phyloP scores from a whole-genome alignment of 225 moss, liverwort and hornwort species.

The Sphagnum tenellum region DNA sequence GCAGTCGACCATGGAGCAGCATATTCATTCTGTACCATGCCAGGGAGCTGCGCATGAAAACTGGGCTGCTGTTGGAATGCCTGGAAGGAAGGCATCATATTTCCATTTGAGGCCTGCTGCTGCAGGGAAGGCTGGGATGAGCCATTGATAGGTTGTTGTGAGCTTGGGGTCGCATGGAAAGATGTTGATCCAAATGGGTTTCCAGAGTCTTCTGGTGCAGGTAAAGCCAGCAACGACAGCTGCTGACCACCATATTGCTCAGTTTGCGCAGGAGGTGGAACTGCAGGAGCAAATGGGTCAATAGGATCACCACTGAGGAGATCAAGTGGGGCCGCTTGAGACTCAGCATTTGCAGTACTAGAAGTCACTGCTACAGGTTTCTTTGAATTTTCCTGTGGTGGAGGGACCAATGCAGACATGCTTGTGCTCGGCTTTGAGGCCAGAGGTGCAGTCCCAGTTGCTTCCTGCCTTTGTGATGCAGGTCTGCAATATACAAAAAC shows the following conservation, averaged over 20 bases:
- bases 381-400: slow-evolving; percentile 21
- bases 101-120: no score
- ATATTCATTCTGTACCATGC: slow-evolving; percentile 16
- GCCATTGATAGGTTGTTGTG: slow-evolving; percentile 6
- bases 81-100: background rate
- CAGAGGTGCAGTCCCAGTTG: background rate
- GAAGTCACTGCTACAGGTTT: slow-evolving; percentile 11
- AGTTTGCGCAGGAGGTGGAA: no score
- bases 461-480: no score
- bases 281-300: background rate
- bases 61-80: slow-evolving; percentile 5
- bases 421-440: slow-evolving; percentile 27
- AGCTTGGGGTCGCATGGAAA: slow-evolving; percentile 13
- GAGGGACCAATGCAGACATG: slow-evolving; percentile 33
- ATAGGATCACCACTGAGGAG: slow-evolving; percentile 38
- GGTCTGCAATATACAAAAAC: no score
- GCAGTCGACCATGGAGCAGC: slow-evolving; percentile 26
- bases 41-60: slow-evolving; percentile 34
- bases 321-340: slow-evolving; percentile 20
- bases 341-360: slow-evolving; percentile 6
- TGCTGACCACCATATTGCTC: slow-evolving; percentile 6
- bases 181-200: slow-evolving; percentile 41
- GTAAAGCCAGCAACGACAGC: slow-evolving; percentile 2
- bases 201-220: slow-evolving; percentile 6
- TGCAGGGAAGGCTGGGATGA: no score